Percentiles rank a stretch among this genome's conserved stretches.
Conservation (phyloP, 495 filamentous ascomycete genomes). For the Daldinia caldariorum region DNA sequence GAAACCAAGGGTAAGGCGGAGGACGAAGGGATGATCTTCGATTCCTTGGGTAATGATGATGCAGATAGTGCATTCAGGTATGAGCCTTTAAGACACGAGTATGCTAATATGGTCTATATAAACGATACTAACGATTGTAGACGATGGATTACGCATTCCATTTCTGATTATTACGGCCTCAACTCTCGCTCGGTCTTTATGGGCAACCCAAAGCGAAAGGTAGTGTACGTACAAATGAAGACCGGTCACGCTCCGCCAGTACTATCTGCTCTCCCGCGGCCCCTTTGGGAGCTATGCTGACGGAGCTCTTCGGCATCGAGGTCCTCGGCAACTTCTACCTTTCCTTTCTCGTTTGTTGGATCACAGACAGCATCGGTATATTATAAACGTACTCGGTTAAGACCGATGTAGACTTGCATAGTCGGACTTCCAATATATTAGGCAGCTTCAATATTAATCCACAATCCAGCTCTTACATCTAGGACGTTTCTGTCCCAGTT, state of each 20-base stretch:
- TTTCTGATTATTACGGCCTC: constrained; percentile 92
- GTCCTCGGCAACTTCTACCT: neutral
- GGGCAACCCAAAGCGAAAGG: constrained; percentile 77
- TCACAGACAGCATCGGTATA: constrained; percentile 7
- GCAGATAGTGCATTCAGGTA: constrained; percentile 83
- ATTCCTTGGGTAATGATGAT: constrained; percentile 77
- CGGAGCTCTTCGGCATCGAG: neutral
- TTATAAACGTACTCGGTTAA: constrained; percentile 3
- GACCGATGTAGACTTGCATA: constrained; percentile 8
- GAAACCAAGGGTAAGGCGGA: constrained; percentile 62
- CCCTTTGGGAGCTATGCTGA: constrained; percentile 70
- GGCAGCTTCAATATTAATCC: neutral
- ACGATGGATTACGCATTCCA: constrained; percentile 92
- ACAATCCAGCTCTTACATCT: neutral
- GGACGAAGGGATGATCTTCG: constrained; percentile 81
- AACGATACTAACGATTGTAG: constrained; percentile 54
- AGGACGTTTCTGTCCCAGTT: neutral
- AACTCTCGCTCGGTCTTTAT: constrained; percentile 83
- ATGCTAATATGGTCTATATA: constrained; percentile 38
- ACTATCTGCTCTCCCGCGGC: constrained; percentile 61
- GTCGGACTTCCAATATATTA: neutral
- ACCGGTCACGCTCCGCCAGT: constrained; percentile 35
- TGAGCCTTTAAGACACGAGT: constrained; percentile 44
- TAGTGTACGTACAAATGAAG: constrained; percentile 79
- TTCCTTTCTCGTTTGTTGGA: constrained; percentile 6